Evolutionary conservation across 1,139 yeast genomes (phyloP).

Genomic region (Petasospora rhodanensis): DNA sequence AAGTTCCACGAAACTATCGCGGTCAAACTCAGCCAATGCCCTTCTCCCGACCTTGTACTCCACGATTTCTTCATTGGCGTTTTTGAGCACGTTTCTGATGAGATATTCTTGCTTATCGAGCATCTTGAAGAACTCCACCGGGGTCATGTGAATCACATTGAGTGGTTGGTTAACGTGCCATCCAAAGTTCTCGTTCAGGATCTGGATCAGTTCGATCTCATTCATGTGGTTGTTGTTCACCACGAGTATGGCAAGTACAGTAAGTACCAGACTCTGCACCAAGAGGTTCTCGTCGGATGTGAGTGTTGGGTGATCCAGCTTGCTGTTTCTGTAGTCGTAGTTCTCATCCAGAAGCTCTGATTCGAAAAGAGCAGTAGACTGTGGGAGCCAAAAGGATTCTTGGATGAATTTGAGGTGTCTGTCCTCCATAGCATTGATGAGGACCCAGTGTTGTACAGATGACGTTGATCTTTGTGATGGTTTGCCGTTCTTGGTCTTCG

Average conservation of each 20-base stretch:
- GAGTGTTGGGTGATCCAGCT: slow-evolving; percentile 17
- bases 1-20: slow-evolving; percentile 28
- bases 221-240: slow-evolving; percentile 32
- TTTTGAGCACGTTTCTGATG: slow-evolving; percentile 15
- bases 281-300: slow-evolving; percentile 21
- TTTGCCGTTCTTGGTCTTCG: slow-evolving; percentile 6
- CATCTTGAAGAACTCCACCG: slow-evolving; percentile 26
- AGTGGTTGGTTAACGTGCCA: slow-evolving; percentile 9
- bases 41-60: slow-evolving; percentile 35
- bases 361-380: slow-evolving; percentile 14
- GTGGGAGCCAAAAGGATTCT: slow-evolving; percentile 16
- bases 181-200: slow-evolving; percentile 27
- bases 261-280: slow-evolving; percentile 29
- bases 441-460: slow-evolving; percentile 20
- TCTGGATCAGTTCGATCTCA: slow-evolving; percentile 29
- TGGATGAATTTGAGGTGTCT: slow-evolving; percentile 13
- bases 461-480: slow-evolving; percentile 8
- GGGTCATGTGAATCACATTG: slow-evolving; percentile 13
- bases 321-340: slow-evolving; percentile 21
- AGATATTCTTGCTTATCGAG: slow-evolving; percentile 31
- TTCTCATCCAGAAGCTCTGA: slow-evolving; percentile 22
- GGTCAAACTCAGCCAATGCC: slow-evolving; percentile 30
- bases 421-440: slow-evolving; percentile 14
- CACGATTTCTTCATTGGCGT: slow-evolving; percentile 29
- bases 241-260: slow-evolving; percentile 29